A percentile compares a stretch with the other conserved stretches of the same genome.
Evolutionary conservation across 2,329 filamentous ascomycete species (phyloP).

Genomic region (Diatrype stigma): DNA sequence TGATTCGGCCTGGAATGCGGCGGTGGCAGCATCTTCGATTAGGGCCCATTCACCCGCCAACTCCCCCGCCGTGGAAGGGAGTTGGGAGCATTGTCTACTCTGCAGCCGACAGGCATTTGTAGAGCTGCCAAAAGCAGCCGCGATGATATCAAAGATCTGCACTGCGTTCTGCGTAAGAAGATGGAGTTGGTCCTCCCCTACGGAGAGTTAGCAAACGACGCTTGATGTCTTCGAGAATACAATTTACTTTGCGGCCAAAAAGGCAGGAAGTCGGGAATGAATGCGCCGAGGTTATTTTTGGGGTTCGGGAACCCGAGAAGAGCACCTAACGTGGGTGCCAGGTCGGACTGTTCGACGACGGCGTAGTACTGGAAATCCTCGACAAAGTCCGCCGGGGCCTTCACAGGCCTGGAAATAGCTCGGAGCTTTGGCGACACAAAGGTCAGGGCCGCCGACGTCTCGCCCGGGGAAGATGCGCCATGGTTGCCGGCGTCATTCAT

Average conservation of each 20-base stretch:
- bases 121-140: conserved; percentile 61
- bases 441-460: conserved; percentile 87
- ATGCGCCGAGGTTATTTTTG: conserved; percentile 82
- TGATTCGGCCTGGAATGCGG: conserved; percentile 1
- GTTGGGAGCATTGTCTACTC: conserved; percentile 26
- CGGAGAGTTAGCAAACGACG: conserved; percentile 11
- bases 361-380: conserved; percentile 80
- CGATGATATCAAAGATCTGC: conserved; percentile 75
- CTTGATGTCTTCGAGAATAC: conserved; percentile 5
- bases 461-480: conserved; percentile 86
- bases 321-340: conserved; percentile 83
- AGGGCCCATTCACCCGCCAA: conserved; percentile 67
- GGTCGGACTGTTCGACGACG: conserved; percentile 87
- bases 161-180: conserved; percentile 73
- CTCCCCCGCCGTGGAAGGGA: conserved; percentile 45
- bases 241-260: conserved; percentile 67
- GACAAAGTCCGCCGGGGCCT: conserved; percentile 53
- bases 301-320: conserved; percentile 85
- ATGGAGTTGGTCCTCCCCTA: conserved; percentile 44
- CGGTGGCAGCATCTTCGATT: conserved; percentile 23
- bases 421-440: conserved; percentile 85
- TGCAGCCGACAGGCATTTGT: conserved; percentile 33
- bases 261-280: conserved; percentile 73
- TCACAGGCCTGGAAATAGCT: conserved; percentile 39
- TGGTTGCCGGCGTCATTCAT: conserved; percentile 99